Evolutionary conservation across 1,284 basidiomycete genomes (phyloP).

Genomic region (Naganishia albida): DNA sequence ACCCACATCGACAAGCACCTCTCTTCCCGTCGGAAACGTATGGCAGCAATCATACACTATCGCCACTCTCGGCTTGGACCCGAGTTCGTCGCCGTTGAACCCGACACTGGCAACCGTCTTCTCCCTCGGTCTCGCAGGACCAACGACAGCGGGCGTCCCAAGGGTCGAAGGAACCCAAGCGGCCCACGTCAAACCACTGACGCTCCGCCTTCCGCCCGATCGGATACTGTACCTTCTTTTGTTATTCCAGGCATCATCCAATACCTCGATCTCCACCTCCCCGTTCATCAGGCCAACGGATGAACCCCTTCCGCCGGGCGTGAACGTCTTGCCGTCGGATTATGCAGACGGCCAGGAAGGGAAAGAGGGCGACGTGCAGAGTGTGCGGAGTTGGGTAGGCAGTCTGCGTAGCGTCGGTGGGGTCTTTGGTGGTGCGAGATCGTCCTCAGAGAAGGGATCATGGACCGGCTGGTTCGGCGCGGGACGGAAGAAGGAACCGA

Average conservation of each 20-base stretch:
- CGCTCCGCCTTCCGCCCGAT: constrained; percentile 51
- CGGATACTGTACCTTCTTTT: constrained; percentile 51
- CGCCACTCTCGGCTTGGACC: constrained; percentile 52
- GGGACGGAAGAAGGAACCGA: constrained; percentile 41
- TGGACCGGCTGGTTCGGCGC: constrained; percentile 35
- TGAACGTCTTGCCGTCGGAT: constrained; percentile 42
- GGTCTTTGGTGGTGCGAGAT: constrained; percentile 37
- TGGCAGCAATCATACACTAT: constrained; percentile 51
- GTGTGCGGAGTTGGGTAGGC: constrained; percentile 53
- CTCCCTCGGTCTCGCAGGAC: constrained; percentile 48
- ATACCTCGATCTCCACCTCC: constrained; percentile 40
- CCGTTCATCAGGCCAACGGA: constrained; percentile 51
- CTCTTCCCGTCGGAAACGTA: constrained; percentile 20
- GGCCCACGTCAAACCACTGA: constrained; percentile 42
- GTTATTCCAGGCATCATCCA: constrained; percentile 45
- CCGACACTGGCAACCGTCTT: constrained; percentile 47
- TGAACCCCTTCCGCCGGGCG: constrained; percentile 46
- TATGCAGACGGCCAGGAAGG: constrained; percentile 22
- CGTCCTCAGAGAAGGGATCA: constrained; percentile 2
- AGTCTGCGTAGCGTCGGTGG: constrained; percentile 50
- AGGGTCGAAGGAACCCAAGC: constrained; percentile 14
- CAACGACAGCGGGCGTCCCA: constrained; percentile 32
- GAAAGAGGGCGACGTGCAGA: constrained; percentile 48
- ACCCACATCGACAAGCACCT: constrained; percentile 12
- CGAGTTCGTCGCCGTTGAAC: constrained; percentile 46